Evolutionary conservation across 108 stramenopile genomes (phyloP), one percentile per base, ranked within the genome.

Genomic region (Pelagomonas calceolata): DNA sequence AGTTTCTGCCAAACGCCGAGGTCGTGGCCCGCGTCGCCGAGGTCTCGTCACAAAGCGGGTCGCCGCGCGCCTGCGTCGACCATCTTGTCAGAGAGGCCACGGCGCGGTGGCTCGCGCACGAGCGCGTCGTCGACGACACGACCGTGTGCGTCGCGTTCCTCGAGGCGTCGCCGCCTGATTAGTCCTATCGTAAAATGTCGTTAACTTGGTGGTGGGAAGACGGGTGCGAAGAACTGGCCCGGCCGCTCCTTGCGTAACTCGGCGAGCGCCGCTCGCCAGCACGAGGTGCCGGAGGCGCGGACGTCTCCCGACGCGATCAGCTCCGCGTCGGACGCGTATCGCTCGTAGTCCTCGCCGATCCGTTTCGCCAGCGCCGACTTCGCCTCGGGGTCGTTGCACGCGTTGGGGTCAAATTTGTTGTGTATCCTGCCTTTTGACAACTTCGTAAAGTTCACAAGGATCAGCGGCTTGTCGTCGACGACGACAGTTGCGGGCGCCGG

Each of bases 91-190:
- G 87, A 34, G 94, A 95, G 78, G 89, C 93, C 0, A 92, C 89
- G 67, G 84, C 84, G 37, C 88, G 97, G 78, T 98, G 97, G 97
- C 93, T 96, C 93, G 80, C 81, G 68, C 94, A 96, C 76, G 97
- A 98, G 75, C 92, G 92, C 70, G 97, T 98, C 46, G 94, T 98
- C 77, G 97, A 98, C 73, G 97, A 98, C 85, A 98, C 95, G 30
- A 98, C 97, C 34, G 87, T 98, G 67, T 92, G 93, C 82, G 92
- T 94, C 68, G 97, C 97, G 45, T 94, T 92, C 75, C 69, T 98
- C 36, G 90, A 89, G 76, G 86, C 80, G 65, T n/a, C n/a, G n/a
- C n/a, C n/a, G n/a, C n/a, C n/a, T n/a, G n/a, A n/a, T n/a, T n/a
- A n/a, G n/a, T n/a, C n/a, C n/a, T n/a, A n/a, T n/a, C n/a, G n/a